Conservation (phyloP, 345 rosid species). For the Draba incana region DNA sequence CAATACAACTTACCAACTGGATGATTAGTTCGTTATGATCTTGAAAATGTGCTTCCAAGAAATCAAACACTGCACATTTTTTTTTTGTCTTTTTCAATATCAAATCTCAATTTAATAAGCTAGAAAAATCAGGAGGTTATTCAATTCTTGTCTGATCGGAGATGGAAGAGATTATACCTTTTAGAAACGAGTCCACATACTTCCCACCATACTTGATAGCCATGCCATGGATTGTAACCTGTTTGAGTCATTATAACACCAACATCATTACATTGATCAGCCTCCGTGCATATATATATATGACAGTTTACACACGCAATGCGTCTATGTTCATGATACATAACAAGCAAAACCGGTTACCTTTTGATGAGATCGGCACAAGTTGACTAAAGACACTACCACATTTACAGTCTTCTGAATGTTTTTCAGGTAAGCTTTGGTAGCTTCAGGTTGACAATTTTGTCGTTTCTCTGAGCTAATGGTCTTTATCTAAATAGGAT, state of each 20-base stretch:
- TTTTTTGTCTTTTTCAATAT: background rate
- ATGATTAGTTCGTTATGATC: constrained; percentile 62
- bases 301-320: background rate
- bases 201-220: constrained; percentile 90
- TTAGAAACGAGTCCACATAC: constrained; percentile 73
- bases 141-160: constrained; percentile 3
- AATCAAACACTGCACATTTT: constrained; percentile 64
- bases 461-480: constrained; percentile 46
- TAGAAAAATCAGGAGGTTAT: constrained; percentile 10
- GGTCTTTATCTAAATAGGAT: constrained; percentile 56
- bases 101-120: constrained; percentile 18
- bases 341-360: constrained; percentile 40
- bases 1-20: constrained; percentile 56
- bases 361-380: constrained; percentile 72
- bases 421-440: constrained; percentile 50
- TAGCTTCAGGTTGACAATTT: constrained; percentile 47
- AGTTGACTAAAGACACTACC: constrained; percentile 69
- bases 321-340: background rate
- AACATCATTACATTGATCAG: background rate
- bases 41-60: constrained; percentile 67
- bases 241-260: constrained; percentile 21
- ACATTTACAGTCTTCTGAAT: constrained; percentile 64
- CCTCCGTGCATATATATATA: background rate
- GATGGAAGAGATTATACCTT: constrained; percentile 51
- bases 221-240: constrained; percentile 75